These are phyloP conservation scores for Bretziella fagacearum DNA, from an alignment of 2,329 filamentous ascomycete genomes.

Conservation along the genomic window DNA sequence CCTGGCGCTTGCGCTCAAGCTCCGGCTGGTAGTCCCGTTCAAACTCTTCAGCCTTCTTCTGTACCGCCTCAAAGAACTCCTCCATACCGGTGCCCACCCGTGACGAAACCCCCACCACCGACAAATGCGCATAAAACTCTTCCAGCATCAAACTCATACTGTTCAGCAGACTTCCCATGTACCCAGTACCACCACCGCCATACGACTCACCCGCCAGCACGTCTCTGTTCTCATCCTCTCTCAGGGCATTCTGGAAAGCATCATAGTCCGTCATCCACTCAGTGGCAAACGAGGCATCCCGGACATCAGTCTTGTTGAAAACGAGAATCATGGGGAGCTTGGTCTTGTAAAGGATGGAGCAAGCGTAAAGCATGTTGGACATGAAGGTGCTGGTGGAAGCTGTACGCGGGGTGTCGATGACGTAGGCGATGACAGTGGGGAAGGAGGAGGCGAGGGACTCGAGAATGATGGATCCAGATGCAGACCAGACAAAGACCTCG, in stretches of 20 bases:
- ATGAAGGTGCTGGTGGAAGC: constrained; percentile 93
- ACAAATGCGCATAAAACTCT: constrained; percentile 91
- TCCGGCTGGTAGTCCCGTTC: constrained; percentile 82
- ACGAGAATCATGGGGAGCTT: constrained; percentile 97
- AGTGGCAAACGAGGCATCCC: constrained; percentile 77
- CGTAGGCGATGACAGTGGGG: constrained; percentile 90
- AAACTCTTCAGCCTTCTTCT: constrained; percentile 77
- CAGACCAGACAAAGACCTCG: constrained; percentile 97
- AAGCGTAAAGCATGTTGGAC: constrained; percentile 99
- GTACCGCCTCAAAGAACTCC: constrained; percentile 82
- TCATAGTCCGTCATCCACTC: constrained; percentile 99
- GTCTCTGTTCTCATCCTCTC: constrained; percentile 61
- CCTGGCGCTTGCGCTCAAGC: constrained; percentile 57
- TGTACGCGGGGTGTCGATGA: constrained; percentile 91
- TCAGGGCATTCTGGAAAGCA: constrained; percentile 74
- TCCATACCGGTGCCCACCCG: constrained; percentile 85
- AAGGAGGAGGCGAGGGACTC: constrained; percentile 87
- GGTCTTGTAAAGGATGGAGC: constrained; percentile 96
- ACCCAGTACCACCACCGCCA: constrained; percentile 62
- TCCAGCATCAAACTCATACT: constrained; percentile 97
- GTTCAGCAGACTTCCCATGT: constrained; percentile 91
- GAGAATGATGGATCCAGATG: constrained; percentile 82
- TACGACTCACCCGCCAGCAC: constrained; percentile 58
- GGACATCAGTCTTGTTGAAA: constrained; percentile 97
- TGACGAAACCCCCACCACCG: constrained; percentile 80